phyloP scores from a whole-genome alignment of 306 rosid species.

The Trichosanthes cucumerina region DNA sequence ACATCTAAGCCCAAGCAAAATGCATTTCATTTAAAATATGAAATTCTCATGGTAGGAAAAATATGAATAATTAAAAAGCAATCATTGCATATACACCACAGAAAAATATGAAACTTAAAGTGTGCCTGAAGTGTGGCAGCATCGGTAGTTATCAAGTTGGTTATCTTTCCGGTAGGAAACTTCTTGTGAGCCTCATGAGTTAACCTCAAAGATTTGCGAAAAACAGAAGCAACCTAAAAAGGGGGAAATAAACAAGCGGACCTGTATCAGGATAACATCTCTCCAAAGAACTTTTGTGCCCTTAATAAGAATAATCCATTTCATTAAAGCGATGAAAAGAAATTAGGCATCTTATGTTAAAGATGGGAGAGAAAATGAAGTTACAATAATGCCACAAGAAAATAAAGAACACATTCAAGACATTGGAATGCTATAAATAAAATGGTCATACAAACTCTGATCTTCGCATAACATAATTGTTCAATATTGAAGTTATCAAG shows the following conservation, averaged over 20 bases:
- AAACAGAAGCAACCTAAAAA: neutral
- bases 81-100: neutral
- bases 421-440: neutral
- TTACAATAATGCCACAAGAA: neutral
- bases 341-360: neutral
- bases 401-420: neutral
- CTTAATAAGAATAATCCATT: neutral
- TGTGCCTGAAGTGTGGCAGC: neutral
- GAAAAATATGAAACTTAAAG: conserved; percentile 27
- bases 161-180: neutral
- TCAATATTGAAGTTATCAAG: neutral
- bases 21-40: neutral
- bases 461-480: neutral
- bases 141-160: neutral
- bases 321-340: neutral
- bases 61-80: neutral
- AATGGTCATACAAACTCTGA: neutral
- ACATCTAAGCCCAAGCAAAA: neutral
- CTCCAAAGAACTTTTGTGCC: neutral
- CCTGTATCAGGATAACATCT: neutral
- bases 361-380: neutral
- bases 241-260: neutral
- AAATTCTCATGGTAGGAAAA: conserved; percentile 24
- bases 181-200: neutral
- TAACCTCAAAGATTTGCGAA: neutral